Conservation (phyloP, 768 basidiomycete genomes). For the Neoboletus magnificus region DNA sequence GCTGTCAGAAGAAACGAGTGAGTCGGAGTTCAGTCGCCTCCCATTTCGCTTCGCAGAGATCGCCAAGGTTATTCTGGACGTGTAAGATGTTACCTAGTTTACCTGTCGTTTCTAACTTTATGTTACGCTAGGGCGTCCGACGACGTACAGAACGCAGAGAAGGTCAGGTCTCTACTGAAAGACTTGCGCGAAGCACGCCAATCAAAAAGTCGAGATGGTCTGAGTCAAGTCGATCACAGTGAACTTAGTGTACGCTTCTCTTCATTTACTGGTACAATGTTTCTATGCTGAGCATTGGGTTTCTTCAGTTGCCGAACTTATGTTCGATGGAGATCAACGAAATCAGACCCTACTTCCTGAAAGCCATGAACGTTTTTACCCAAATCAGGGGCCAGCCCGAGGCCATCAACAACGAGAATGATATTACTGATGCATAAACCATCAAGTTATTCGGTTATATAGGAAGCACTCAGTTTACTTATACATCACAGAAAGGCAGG, state of each 20-base stretch:
- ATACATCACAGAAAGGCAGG: neutral
- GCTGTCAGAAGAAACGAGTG: slow-evolving; percentile 69
- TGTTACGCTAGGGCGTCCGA: slow-evolving; percentile 69
- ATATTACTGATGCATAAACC: slow-evolving; percentile 1
- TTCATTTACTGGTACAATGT: neutral
- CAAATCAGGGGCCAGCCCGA: slow-evolving; percentile 43
- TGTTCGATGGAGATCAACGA: slow-evolving; percentile 94
- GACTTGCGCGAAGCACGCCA: slow-evolving; percentile 96
- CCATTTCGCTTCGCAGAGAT: slow-evolving; percentile 91
- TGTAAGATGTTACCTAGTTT: slow-evolving; percentile 48
- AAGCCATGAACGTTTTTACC: slow-evolving; percentile 71
- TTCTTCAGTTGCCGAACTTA: slow-evolving; percentile 69
- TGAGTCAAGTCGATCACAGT: slow-evolving; percentile 74
- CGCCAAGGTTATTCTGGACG: slow-evolving; percentile 88
- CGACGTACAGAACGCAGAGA: slow-evolving; percentile 82
- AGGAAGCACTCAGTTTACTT: neutral
- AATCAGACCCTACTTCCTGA: slow-evolving; percentile 83
- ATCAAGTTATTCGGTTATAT: neutral
- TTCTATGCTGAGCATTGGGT: neutral
- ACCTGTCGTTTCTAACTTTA: neutral
- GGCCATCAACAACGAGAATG: neutral
- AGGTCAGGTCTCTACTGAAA: slow-evolving; percentile 80
- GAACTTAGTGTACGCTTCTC: slow-evolving; percentile 68
- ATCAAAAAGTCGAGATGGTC: slow-evolving; percentile 86
- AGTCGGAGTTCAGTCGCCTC: slow-evolving; percentile 69